Evolutionary conservation across 768 basidiomycete genomes (phyloP).

Genomic region (Sarcomyxa edulis): DNA sequence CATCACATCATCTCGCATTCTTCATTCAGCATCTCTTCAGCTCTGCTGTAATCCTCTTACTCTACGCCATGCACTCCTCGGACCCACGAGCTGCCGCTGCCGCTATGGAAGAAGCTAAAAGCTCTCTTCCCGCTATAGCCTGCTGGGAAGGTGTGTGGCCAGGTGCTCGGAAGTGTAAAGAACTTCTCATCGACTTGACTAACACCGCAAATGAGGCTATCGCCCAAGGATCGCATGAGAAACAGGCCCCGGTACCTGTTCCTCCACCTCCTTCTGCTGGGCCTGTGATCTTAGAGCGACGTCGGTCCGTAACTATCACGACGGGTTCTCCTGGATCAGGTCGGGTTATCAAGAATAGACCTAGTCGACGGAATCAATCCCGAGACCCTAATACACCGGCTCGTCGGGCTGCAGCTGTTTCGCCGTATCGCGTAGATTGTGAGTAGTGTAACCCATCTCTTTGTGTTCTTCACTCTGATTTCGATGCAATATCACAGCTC

Average conservation of each 20-base stretch:
- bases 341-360: conserved; percentile 43
- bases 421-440: conserved; percentile 65
- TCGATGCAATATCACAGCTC: conserved; percentile 22
- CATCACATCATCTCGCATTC: conserved; percentile 84
- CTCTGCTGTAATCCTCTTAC: conserved; percentile 77
- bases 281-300: conserved; percentile 48
- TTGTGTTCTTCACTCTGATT: conserved; percentile 2
- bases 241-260: conserved; percentile 13
- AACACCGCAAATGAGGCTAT: conserved; percentile 70
- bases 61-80: conserved; percentile 81
- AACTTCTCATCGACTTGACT: conserved; percentile 65
- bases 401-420: conserved; percentile 52
- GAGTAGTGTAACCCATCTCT: conserved; percentile 26
- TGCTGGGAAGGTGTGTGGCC: conserved; percentile 88
- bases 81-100: conserved; percentile 59
- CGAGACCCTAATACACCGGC: conserved; percentile 47
- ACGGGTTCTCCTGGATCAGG: conserved; percentile 31
- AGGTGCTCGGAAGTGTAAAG: conserved; percentile 83
- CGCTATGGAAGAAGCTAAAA: conserved; percentile 81
- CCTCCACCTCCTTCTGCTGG: conserved; percentile 18
- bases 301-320: conserved; percentile 52
- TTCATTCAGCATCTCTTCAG: conserved; percentile 90
- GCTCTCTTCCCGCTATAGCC: conserved; percentile 63
- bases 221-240: conserved; percentile 8
- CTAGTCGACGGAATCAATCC: conserved; percentile 52